phyloP scores from a whole-genome alignment of 2,329 filamentous ascomycete genomes.

The Aspergillus ustus region DNA sequence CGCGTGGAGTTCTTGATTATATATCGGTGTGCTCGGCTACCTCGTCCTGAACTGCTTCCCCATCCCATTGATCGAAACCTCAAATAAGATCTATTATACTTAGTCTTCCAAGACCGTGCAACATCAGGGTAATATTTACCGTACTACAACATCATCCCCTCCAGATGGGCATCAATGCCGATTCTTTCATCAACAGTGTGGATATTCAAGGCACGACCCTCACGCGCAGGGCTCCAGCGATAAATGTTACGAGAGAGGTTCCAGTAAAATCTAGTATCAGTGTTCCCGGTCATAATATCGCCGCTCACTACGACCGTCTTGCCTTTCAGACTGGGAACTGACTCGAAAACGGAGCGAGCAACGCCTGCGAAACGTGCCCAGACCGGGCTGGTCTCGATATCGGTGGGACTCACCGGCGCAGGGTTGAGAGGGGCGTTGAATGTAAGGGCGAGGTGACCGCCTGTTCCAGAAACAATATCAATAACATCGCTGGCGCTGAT shows the following conservation, averaged over 20 bases:
- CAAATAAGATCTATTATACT: conserved; percentile 35
- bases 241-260: conserved; percentile 58
- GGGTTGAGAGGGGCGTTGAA: conserved; percentile 35
- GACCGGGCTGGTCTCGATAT: conserved; percentile 34
- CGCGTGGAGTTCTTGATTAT: neutral
- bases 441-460: conserved; percentile 38
- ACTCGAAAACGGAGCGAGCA: conserved; percentile 47
- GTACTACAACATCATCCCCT: conserved; percentile 50
- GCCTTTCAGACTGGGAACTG: conserved; percentile 31
- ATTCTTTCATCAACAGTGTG: conserved; percentile 59
- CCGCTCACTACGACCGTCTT: conserved; percentile 49
- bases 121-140: conserved; percentile 30
- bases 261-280: conserved; percentile 60
- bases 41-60: neutral
- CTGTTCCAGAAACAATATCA: conserved; percentile 6
- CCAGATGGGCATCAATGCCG: conserved; percentile 47
- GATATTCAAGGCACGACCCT: conserved; percentile 49
- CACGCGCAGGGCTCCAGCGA: conserved; percentile 55
- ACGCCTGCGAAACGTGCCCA: conserved; percentile 47
- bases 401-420: conserved; percentile 41
- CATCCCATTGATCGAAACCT: conserved; percentile 35
- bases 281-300: conserved; percentile 59
- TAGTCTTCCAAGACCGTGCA: neutral
- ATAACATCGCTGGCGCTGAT: conserved; percentile 21
- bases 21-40: neutral